A percentile compares a stretch with the other conserved stretches of the same genome.
Evolutionary conservation across 2,329 filamentous ascomycete species (phyloP).

Genomic region (Penicillium hesseltinei): DNA sequence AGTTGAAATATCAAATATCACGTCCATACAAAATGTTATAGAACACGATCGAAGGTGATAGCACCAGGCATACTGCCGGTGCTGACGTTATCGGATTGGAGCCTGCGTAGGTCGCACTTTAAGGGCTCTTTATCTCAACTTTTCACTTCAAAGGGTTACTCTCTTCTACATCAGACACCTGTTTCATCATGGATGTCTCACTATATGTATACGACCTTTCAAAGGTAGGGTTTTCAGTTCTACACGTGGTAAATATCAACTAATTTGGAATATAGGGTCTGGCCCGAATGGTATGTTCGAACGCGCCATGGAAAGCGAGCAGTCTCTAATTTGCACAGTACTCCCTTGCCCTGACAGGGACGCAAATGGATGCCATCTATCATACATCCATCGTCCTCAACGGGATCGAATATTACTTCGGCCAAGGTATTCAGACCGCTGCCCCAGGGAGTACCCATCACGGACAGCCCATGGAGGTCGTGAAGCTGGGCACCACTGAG

Average conservation of each 20-base stretch:
- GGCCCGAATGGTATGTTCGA: slow-evolving; percentile 48
- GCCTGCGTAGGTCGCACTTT: slow-evolving; percentile 12
- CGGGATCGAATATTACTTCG: slow-evolving; percentile 87
- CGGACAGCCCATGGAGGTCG: slow-evolving; percentile 73
- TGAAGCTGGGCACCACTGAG: slow-evolving; percentile 72
- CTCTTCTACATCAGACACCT: background rate
- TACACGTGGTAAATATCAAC: slow-evolving; percentile 22
- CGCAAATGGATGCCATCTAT: slow-evolving; percentile 85
- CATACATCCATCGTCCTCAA: slow-evolving; percentile 87
- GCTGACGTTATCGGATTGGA: slow-evolving; percentile 31
- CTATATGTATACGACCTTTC: slow-evolving; percentile 79
- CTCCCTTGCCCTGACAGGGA: slow-evolving; percentile 60
- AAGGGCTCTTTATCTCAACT: slow-evolving; percentile 1
- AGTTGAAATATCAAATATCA: background rate
- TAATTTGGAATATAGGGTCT: slow-evolving; percentile 48
- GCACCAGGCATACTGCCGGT: background rate
- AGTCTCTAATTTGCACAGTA: slow-evolving; percentile 42
- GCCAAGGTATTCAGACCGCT: slow-evolving; percentile 80
- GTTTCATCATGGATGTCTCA: slow-evolving; percentile 65
- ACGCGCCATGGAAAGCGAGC: background rate
- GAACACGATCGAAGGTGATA: slow-evolving; percentile 23
- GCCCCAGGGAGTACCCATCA: slow-evolving; percentile 81
- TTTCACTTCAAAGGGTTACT: background rate
- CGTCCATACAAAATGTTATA: background rate
- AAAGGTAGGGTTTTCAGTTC: slow-evolving; percentile 33